phyloP scores from a whole-genome alignment of 2,329 filamentous ascomycete species.

The Diatrype stigma region DNA sequence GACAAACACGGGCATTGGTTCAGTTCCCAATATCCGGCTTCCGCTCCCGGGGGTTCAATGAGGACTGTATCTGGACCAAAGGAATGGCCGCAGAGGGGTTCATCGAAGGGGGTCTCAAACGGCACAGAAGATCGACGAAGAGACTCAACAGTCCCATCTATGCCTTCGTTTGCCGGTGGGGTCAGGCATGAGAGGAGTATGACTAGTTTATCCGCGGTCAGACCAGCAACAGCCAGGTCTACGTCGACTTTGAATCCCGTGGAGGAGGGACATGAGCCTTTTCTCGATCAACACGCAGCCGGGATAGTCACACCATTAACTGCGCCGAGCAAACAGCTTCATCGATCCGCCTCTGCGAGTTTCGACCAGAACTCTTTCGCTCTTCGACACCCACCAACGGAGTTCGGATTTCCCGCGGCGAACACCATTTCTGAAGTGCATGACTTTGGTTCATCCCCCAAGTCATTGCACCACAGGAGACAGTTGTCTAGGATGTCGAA shows the following conservation, averaged over 20 bases:
- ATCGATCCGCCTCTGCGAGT: background rate
- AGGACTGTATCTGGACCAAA: background rate
- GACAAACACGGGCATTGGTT: slow-evolving; percentile 11
- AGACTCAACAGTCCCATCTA: background rate
- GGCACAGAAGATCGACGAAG: background rate
- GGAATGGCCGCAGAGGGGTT: slow-evolving; percentile 16
- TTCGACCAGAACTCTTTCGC: background rate
- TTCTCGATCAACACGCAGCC: background rate
- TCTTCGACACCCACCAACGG: background rate
- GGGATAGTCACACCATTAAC: background rate
- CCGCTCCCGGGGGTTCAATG: slow-evolving; percentile 6
- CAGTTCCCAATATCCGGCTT: slow-evolving; percentile 18
- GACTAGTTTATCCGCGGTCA: background rate
- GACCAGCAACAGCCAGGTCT: background rate
- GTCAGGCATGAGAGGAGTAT: background rate
- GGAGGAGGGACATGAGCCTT: background rate
- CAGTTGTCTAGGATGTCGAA: background rate
- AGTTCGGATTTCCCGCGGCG: background rate
- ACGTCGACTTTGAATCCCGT: background rate
- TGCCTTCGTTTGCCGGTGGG: background rate
- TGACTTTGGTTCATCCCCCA: background rate
- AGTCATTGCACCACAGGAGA: background rate
- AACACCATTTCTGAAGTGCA: background rate
- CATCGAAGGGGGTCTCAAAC: slow-evolving; percentile 9
- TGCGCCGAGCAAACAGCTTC: background rate